Conservation (phyloP, 768 basidiomycete genomes). For the Polyporus arcularius region DNA sequence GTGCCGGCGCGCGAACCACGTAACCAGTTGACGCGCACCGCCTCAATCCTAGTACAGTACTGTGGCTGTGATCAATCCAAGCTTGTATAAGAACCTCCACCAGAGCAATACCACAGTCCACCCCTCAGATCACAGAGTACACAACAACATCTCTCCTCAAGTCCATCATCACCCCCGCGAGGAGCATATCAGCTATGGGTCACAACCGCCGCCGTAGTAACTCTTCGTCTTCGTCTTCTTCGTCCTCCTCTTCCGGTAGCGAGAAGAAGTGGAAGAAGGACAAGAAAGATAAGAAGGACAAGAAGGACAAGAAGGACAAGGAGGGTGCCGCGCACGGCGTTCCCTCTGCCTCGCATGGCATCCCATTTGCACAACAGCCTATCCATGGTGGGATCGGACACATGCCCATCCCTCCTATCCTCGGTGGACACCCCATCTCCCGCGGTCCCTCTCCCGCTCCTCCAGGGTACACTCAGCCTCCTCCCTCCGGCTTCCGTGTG, state of each 20-base stretch:
- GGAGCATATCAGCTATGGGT: slow-evolving; percentile 6
- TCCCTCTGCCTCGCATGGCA: slow-evolving; percentile 1
- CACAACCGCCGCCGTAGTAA: slow-evolving; percentile 24
- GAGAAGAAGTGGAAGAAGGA: slow-evolving; percentile 32
- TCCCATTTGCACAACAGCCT: not conserved
- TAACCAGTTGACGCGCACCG: too few species aligned
- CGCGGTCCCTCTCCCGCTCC: slow-evolving; percentile 4
- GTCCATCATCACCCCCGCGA: not conserved
- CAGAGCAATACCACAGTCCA: too few species aligned
- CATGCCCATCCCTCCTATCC: slow-evolving; percentile 11
- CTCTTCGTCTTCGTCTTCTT: slow-evolving; percentile 26
- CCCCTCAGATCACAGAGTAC: not conserved
- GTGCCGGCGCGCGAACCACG: not conserved
- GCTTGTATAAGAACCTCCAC: too few species aligned
- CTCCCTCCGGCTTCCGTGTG: slow-evolving; percentile 69
- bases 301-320: slow-evolving; percentile 33
- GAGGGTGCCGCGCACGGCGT: slow-evolving; percentile 9
- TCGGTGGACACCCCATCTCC: not conserved
- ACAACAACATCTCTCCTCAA: not conserved
- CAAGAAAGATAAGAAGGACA: slow-evolving; percentile 32
- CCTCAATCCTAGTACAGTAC: too few species aligned
- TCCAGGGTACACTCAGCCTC: slow-evolving; percentile 29
- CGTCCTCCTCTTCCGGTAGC: slow-evolving; percentile 22
- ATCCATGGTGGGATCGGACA: not conserved
- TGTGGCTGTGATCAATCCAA: too few species aligned